A percentile compares a stretch with the other conserved stretches of the same genome.
These are phyloP conservation scores for Glebionis coronaria DNA, from an alignment of 129 eudicot genomes.

Conservation along the genomic window DNA sequence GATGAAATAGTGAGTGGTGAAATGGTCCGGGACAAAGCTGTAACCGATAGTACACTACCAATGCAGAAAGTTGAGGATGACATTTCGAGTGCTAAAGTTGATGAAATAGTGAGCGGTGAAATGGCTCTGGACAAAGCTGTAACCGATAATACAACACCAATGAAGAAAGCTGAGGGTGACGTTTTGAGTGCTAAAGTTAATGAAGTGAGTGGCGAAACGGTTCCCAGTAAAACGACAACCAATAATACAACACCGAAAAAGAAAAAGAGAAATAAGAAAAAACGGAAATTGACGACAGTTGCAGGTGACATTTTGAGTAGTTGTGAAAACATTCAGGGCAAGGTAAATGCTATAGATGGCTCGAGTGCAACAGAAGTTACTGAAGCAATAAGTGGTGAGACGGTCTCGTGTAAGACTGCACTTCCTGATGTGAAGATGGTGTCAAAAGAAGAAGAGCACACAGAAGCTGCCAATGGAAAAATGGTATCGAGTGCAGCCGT, in stretches of 20 bases:
- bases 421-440: too few species aligned
- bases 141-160: too few species aligned
- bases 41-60: background rate
- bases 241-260: background rate
- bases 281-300: too few species aligned
- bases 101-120: background rate
- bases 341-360: background rate
- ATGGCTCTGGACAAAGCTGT: background rate
- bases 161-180: too few species aligned
- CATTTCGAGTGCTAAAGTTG: too few species aligned
- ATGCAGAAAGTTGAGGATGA: too few species aligned
- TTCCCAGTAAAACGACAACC: background rate
- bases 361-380: background rate
- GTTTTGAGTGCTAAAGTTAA: too few species aligned
- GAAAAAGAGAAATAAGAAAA: conserved; percentile 8
- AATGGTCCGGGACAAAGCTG: background rate
- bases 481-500: background rate
- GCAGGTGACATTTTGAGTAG: conserved; percentile 14
- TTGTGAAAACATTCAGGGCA: background rate
- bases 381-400: background rate
- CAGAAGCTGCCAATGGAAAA: too few species aligned
- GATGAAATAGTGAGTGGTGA: too few species aligned
- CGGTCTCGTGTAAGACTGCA: too few species aligned
- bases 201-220: too few species aligned
- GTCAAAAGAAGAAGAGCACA: too few species aligned